phyloP scores from a whole-genome alignment of 2,329 filamentous ascomycete species.

The Colletotrichum sp. region DNA sequence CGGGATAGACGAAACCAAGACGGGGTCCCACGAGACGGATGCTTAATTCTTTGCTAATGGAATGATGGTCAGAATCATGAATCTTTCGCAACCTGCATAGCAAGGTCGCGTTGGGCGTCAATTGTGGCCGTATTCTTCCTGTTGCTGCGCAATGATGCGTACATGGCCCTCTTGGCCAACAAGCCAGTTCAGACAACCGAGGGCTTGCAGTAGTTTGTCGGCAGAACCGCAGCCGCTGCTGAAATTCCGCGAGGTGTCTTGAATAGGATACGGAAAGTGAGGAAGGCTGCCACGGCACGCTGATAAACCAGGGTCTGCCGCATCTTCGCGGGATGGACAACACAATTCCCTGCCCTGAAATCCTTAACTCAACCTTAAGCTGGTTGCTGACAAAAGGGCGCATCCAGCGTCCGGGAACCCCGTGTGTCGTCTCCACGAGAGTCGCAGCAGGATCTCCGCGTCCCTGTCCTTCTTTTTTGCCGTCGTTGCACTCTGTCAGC shows the following conservation, averaged over 20 bases:
- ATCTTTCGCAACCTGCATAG: background rate
- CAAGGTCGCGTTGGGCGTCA: background rate
- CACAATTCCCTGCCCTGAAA: background rate
- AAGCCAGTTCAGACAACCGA: background rate
- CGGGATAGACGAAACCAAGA: background rate
- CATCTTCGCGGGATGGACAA: background rate
- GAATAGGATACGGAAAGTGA: background rate
- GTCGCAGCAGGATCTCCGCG: background rate
- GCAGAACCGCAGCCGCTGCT: background rate
- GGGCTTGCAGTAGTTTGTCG: background rate
- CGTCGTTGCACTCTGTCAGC: background rate
- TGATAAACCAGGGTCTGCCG: background rate
- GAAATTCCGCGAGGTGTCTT: background rate
- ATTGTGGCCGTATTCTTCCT: background rate
- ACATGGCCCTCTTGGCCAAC: background rate
- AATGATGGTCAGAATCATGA: background rate
- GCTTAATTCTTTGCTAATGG: background rate
- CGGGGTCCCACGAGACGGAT: background rate
- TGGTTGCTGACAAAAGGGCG: background rate
- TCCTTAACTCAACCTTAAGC: background rate
- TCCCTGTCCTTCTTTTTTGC: background rate
- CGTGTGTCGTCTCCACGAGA: background rate
- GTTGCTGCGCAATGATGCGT: background rate
- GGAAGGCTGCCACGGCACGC: background rate
- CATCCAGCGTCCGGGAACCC: background rate